Evolutionary conservation across 345 rosid genomes (phyloP).

Genomic region (Erucastrum elatum): DNA sequence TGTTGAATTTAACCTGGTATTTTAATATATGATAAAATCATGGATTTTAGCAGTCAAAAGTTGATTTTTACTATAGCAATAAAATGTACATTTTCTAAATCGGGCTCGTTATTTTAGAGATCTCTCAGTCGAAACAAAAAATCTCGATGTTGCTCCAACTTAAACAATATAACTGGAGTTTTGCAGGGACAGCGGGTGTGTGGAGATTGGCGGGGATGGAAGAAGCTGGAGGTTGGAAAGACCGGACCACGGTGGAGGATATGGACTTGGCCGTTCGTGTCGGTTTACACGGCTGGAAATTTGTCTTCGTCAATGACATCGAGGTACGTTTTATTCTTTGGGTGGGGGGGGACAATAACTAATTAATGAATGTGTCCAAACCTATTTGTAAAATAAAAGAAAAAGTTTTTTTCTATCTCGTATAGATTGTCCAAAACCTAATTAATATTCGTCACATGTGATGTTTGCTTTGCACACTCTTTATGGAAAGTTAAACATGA

Average conservation of each 20-base stretch:
- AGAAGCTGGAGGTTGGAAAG: conserved; percentile 99
- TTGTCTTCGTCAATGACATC: conserved; percentile 81
- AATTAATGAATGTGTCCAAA: not conserved
- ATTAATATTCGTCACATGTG: conserved; percentile 21
- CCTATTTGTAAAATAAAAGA: not conserved
- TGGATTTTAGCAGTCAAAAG: not conserved
- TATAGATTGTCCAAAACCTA: conserved; percentile 10
- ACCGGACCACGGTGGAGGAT: conserved; percentile 95
- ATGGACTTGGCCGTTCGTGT: conserved; percentile 98
- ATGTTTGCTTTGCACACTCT: conserved; percentile 23
- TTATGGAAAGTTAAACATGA: conserved; percentile 14
- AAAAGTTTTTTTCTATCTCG: not conserved
- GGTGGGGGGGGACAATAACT: not conserved
- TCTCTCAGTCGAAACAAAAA: not conserved
- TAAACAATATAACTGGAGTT: not conserved
- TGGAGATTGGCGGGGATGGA: conserved; percentile 96
- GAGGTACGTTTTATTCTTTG: conserved; percentile 43
- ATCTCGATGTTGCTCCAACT: not conserved
- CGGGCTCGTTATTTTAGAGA: not conserved
- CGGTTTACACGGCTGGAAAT: conserved; percentile 94
- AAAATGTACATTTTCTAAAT: not conserved
- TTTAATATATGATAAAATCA: not conserved
- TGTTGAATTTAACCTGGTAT: not conserved
- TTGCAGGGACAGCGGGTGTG: conserved; percentile 86
- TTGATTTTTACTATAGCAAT: not conserved